A percentile compares a stretch with the other conserved stretches of the same genome.
Conservation (phyloP, 2,329 filamentous ascomycete species). For the Leptographium flavum region DNA sequence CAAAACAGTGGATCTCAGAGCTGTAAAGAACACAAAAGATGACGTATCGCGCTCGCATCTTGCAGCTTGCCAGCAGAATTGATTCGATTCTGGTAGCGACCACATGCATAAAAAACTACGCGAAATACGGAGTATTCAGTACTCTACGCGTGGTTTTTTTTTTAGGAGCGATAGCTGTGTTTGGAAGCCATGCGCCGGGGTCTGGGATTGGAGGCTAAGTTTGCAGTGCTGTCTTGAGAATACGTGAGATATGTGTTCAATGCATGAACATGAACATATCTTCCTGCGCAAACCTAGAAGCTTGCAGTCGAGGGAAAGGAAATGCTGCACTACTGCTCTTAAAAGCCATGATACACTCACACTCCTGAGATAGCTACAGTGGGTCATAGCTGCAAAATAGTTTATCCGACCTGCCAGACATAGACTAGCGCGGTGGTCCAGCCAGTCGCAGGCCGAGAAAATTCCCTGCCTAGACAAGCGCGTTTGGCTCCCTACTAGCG, state of each 20-base stretch:
- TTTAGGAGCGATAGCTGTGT: too few relatives aligned
- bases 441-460: constrained; percentile 1
- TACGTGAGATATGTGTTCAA: too few relatives aligned
- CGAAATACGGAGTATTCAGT: too few relatives aligned
- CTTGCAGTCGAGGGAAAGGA: too few relatives aligned
- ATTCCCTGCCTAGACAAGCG: constrained; percentile 1
- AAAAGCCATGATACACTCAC: too few relatives aligned
- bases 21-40: neutral
- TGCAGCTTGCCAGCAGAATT: neutral
- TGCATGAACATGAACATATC: too few relatives aligned
- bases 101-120: neutral
- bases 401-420: neutral
- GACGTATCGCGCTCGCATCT: neutral
- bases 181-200: too few relatives aligned
- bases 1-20: neutral
- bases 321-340: neutral
- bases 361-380: neutral
- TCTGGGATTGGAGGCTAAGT: too few relatives aligned
- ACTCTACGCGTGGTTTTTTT: too few relatives aligned
- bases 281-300: too few relatives aligned
- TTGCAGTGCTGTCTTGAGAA: too few relatives aligned
- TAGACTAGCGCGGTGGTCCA: neutral
- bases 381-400: neutral
- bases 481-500: constrained; percentile 5
- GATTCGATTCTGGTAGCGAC: neutral